Evolutionary conservation across 2,329 filamentous ascomycete species (phyloP).

Genomic region (Ilyonectria mors-panacis): DNA sequence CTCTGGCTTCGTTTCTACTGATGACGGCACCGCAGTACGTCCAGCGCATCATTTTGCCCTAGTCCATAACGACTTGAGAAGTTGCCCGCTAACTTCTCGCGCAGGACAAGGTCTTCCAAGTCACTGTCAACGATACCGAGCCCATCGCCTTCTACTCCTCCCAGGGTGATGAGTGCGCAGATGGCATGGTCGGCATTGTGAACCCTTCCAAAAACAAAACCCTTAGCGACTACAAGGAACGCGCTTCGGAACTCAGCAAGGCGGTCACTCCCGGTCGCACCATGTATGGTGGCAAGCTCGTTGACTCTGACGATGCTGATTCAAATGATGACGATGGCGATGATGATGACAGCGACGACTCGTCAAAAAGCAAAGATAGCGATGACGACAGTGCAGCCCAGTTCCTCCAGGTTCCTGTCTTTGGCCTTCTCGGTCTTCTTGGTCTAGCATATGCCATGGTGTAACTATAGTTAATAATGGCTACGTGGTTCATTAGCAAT

Average conservation of each 20-base stretch:
- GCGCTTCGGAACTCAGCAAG: conserved; percentile 46
- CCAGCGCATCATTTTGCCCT: background rate
- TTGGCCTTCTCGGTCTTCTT: background rate
- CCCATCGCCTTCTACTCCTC: conserved; percentile 58
- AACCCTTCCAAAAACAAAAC: conserved; percentile 51
- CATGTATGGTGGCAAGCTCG: conserved; percentile 50
- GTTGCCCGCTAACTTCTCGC: conserved; percentile 5
- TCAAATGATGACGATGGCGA: conserved; percentile 13
- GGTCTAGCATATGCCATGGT: background rate
- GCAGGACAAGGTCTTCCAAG: conserved; percentile 54
- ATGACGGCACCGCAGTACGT: conserved; percentile 51
- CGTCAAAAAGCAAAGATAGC: conserved; percentile 4
- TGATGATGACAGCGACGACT: conserved; percentile 13
- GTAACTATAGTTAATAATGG: background rate
- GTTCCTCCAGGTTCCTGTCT: background rate
- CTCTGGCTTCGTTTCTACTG: conserved; percentile 53
- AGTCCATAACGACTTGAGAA: background rate
- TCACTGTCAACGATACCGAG: conserved; percentile 51
- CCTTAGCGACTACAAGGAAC: conserved; percentile 51
- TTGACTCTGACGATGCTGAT: conserved; percentile 40
- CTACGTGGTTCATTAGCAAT: background rate
- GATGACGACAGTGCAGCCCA: conserved; percentile 12
- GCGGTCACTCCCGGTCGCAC: conserved; percentile 47
- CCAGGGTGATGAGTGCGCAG: conserved; percentile 54
- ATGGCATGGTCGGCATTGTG: conserved; percentile 59